Evolutionary conservation across 75 land plant genomes (phyloP), one percentile per base, ranked within the genome.

Genomic region (Pinus taeda): DNA sequence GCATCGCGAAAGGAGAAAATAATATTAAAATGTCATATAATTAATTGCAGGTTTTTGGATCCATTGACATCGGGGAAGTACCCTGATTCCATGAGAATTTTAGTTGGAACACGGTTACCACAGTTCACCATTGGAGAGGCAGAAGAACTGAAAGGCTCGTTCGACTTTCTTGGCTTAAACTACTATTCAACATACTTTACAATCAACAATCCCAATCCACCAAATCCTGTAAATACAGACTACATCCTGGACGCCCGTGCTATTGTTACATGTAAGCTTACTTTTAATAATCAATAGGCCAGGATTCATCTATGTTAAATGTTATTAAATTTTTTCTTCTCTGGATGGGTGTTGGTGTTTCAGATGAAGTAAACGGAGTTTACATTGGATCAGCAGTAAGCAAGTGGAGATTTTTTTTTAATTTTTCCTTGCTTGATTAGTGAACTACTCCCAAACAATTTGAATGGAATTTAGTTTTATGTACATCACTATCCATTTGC

Each of bases 91-190:
- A 92, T 92, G 94, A 63, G 80, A 45, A 39, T 77, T 0, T 42
- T 79, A 7, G 92, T 92, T 1, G 88, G 88, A 56, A 18, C 56
- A 6, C 78, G 94, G 53, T 71, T 92, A 45, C 94, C 92, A 3
- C 75, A 64, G 13, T 92, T 92, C 64, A 80, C 86, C 2, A 33
- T 79, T 39, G 86, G 80, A 63, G 79, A 91, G 74, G 62, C 87
- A 0, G 15, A 49, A 26, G 36, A 74, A 73, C 6, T 91, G 6
- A 89, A 76, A 74, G 78, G 81, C 4, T 89, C 87, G 0, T 74
- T 75, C 21, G 85, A 88, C 49, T 88, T 85, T 57, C 15, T 88
- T 6, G 90, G 90, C 5, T 3, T 80, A 3, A 88, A 88, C 26
- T 85, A 81, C 67, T 86, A 82, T 63, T 75, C 79, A 30, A 55